These are phyloP conservation scores for Sphaerulina vaccinii DNA, from an alignment of 2,329 filamentous ascomycete species.

Conservation along the genomic window DNA sequence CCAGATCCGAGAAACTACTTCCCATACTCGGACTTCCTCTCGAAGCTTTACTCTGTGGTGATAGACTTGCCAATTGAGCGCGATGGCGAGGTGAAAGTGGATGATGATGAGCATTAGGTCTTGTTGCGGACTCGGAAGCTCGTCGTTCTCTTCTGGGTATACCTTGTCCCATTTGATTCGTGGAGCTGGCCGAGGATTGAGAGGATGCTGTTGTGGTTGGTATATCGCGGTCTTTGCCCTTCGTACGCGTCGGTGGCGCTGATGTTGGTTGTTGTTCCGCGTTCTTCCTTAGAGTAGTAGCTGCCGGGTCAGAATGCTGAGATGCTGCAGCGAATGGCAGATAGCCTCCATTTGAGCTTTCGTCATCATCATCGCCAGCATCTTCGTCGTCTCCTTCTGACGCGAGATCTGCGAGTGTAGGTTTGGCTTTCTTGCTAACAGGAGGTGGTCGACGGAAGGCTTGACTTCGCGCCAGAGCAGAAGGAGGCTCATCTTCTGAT, in stretches of 20 bases:
- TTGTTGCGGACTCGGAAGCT: not conserved
- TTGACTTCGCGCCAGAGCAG: constrained; percentile 44
- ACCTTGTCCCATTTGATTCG: too few species aligned
- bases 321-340: constrained; percentile 45
- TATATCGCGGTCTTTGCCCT: not conserved
- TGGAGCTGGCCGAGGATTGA: constrained; percentile 18
- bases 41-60: constrained; percentile 58
- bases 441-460: constrained; percentile 39
- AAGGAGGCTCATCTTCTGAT: constrained; percentile 38
- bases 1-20: constrained; percentile 82
- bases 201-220: constrained; percentile 21
- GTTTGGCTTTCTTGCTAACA: constrained; percentile 16
- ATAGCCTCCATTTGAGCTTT: constrained; percentile 48
- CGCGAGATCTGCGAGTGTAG: constrained; percentile 18
- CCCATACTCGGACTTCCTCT: constrained; percentile 78
- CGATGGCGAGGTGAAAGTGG: constrained; percentile 55
- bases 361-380: constrained; percentile 49
- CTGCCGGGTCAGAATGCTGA: constrained; percentile 26
- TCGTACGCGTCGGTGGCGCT: not conserved
- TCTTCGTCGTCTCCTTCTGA: constrained; percentile 36
- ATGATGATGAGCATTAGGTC: constrained; percentile 14
- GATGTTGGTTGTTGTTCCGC: constrained; percentile 10
- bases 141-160: too few species aligned
- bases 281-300: constrained; percentile 24
- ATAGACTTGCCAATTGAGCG: constrained; percentile 57